Evolutionary conservation across 176 grass and related monocot genomes (phyloP).

Genomic region (Phoenix dactylifera): DNA sequence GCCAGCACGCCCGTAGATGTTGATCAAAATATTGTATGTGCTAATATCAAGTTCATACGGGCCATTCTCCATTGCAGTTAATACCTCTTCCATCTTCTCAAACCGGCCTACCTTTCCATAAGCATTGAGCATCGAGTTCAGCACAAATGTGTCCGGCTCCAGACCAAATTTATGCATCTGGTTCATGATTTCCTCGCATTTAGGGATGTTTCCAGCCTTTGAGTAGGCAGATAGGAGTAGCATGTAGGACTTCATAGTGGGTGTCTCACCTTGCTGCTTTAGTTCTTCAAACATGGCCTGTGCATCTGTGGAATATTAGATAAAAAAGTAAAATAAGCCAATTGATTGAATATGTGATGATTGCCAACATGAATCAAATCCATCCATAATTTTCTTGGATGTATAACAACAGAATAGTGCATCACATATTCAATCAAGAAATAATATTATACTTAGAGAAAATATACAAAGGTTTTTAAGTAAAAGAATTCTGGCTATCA

Average conservation of each 20-base stretch:
- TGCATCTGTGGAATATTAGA: conserved; percentile 33
- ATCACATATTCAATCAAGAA: too few relatives aligned
- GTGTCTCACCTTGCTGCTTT: conserved; percentile 61
- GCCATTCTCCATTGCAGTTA: conserved; percentile 47
- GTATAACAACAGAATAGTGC: too few relatives aligned
- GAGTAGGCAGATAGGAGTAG: conserved; percentile 77
- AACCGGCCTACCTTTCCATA: conserved; percentile 59
- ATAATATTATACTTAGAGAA: too few relatives aligned
- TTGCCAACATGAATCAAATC: too few relatives aligned
- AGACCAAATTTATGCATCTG: conserved; percentile 84
- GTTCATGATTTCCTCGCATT: conserved; percentile 76
- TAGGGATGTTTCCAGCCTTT: conserved; percentile 56
- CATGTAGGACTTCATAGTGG: conserved; percentile 96
- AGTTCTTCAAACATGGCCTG: conserved; percentile 58
- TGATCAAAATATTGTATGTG: conserved; percentile 85
- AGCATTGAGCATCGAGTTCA: conserved; percentile 94
- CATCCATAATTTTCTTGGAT: too few relatives aligned
- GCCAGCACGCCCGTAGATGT: conserved; percentile 56
- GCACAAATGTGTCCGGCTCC: conserved; percentile 52
- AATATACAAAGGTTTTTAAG: too few relatives aligned
- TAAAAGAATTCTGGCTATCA: too few relatives aligned
- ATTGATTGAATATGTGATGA: background rate
- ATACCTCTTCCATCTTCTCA: conserved; percentile 76
- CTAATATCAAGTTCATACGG: conserved; percentile 27
- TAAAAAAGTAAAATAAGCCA: background rate